Conservation (phyloP, 1,284 basidiomycete genomes). For the Cutaneotrichosporon cutaneum region DNA sequence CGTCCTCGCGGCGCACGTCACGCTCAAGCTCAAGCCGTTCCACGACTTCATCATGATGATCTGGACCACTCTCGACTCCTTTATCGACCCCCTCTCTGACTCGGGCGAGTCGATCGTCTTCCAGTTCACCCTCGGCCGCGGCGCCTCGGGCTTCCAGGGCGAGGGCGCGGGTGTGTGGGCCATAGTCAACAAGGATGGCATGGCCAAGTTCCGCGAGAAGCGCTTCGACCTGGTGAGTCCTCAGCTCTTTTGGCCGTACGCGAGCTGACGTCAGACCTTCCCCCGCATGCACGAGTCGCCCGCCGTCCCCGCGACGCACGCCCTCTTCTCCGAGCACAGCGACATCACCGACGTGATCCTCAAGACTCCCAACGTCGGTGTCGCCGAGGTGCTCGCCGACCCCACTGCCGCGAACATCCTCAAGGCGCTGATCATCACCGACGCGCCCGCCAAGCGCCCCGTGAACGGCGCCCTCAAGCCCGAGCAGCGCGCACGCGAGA, state of each 20-base stretch:
- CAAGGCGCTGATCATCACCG: conserved; percentile 75
- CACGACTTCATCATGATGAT: conserved; percentile 68
- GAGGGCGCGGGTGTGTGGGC: conserved; percentile 74
- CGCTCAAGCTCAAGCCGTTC: conserved; percentile 72
- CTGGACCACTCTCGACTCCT: conserved; percentile 62
- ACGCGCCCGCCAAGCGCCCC: conserved; percentile 74
- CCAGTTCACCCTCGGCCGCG: conserved; percentile 69
- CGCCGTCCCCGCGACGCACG: conserved; percentile 56
- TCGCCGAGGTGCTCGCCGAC: conserved; percentile 63
- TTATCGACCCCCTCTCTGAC: conserved; percentile 72
- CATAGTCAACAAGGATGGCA: conserved; percentile 72
- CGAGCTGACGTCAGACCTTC: conserved; percentile 38
- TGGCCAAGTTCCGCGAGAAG: conserved; percentile 64
- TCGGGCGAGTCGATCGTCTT: conserved; percentile 58
- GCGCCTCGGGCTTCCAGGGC: conserved; percentile 51
- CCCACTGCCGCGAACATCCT: conserved; percentile 58
- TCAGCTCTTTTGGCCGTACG: neutral
- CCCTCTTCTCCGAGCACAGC: conserved; percentile 69
- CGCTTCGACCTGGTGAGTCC: conserved; percentile 80
- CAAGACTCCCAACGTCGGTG: conserved; percentile 62
- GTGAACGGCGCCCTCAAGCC: conserved; percentile 53
- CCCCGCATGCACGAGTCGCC: conserved; percentile 43
- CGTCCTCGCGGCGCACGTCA: conserved; percentile 71
- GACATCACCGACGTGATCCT: conserved; percentile 76
- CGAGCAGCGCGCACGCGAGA: conserved; percentile 64